Percentiles rank a stretch among this genome's conserved stretches.
Evolutionary conservation across 805 yeast genomes (phyloP).

Genomic region (Metschnikowia amazonensis): DNA sequence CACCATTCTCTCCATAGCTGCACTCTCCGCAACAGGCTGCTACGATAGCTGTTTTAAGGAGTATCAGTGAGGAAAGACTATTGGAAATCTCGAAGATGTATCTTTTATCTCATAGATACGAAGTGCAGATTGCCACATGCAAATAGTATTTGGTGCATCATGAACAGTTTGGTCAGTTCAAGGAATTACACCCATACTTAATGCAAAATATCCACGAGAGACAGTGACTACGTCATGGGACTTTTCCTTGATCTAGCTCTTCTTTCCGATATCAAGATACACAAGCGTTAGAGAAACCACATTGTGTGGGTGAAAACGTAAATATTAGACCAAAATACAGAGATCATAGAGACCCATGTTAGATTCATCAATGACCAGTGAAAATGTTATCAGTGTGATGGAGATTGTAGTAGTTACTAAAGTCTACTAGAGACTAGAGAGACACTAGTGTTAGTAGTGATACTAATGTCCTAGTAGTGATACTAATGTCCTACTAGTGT

Average conservation of each 20-base stretch:
- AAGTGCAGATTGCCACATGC: conserved; percentile 8
- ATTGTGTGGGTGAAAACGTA: background rate
- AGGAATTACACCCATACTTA: conserved; percentile 4
- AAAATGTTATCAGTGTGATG: too few relatives aligned
- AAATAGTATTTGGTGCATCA: conserved; percentile 4
- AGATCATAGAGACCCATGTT: too few relatives aligned
- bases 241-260: conserved; percentile 1
- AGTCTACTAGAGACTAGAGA: too few relatives aligned
- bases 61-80: conserved; percentile 12
- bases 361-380: too few relatives aligned
- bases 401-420: too few relatives aligned
- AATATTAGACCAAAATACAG: too few relatives aligned
- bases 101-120: background rate
- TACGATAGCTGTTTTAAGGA: conserved; percentile 15
- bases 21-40: conserved; percentile 16
- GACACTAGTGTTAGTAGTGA: too few relatives aligned
- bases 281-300: background rate
- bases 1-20: conserved; percentile 12
- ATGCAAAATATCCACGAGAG: background rate
- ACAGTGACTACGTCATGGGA: background rate
- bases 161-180: background rate
- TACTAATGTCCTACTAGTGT: too few relatives aligned
- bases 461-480: too few relatives aligned
- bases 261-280: background rate
- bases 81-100: background rate